phyloP scores from a whole-genome alignment of 306 rosid species.

The Pyrus pyrifolia region DNA sequence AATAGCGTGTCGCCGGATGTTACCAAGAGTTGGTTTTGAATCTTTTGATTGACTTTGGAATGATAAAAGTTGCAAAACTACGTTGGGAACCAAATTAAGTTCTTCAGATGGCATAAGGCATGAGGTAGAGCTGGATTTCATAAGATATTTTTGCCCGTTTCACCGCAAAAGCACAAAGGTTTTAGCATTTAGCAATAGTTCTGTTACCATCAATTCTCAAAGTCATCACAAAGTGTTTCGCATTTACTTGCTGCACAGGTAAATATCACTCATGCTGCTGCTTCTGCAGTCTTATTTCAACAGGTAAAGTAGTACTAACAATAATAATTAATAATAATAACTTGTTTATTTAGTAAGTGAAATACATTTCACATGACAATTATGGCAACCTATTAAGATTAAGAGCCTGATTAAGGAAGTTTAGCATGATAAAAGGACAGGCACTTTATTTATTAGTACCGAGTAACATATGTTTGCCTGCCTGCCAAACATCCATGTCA shows the following conservation, averaged over 20 bases:
- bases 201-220: neutral
- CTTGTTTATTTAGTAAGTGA: neutral
- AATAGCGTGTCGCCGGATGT: neutral
- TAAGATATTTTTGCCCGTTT: neutral
- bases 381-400: neutral
- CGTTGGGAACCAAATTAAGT: neutral
- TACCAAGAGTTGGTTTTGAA: neutral
- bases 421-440: neutral
- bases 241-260: no score
- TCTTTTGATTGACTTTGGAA: neutral
- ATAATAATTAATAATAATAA: neutral
- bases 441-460: neutral
- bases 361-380: neutral
- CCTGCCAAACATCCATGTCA: neutral
- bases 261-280: neutral
- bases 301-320: neutral
- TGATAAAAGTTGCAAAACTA: no score
- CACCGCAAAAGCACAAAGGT: neutral
- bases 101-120: neutral
- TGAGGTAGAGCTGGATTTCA: neutral
- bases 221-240: neutral
- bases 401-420: neutral
- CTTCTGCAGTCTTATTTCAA: no score
- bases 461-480: neutral
- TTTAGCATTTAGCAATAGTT: neutral